phyloP scores from a whole-genome alignment of 129 eudicot species.

The carrot (Daucus carota) region DH1_v3.0 NC_030385.2:504501-505000 shows the following conservation, averaged over 20 bases:
- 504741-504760: slow-evolving; percentile 35
- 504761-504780: slow-evolving; percentile 45
- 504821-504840: slow-evolving; percentile 30
- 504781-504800: slow-evolving; percentile 42
- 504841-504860: slow-evolving; percentile 51
- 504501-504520: slow-evolving; percentile 63
- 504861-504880: slow-evolving; percentile 51
- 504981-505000: no score
- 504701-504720: slow-evolving; percentile 44
- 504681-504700: slow-evolving; percentile 37
- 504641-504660: slow-evolving; percentile 40
- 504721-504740: slow-evolving; percentile 51
- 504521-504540: slow-evolving; percentile 29
- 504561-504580: slow-evolving; percentile 36
- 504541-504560: slow-evolving; percentile 33
- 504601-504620: slow-evolving; percentile 50
- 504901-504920: slow-evolving; percentile 36
- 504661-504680: slow-evolving; percentile 32
- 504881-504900: slow-evolving; percentile 26
- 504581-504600: slow-evolving; percentile 30
- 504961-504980: no score
- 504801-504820: slow-evolving; percentile 36
- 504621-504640: slow-evolving; percentile 37
- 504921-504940: slow-evolving; percentile 20
- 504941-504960: no score